Conservation (phyloP, 106 monocot species). For the Ottelia alismoides region DNA sequence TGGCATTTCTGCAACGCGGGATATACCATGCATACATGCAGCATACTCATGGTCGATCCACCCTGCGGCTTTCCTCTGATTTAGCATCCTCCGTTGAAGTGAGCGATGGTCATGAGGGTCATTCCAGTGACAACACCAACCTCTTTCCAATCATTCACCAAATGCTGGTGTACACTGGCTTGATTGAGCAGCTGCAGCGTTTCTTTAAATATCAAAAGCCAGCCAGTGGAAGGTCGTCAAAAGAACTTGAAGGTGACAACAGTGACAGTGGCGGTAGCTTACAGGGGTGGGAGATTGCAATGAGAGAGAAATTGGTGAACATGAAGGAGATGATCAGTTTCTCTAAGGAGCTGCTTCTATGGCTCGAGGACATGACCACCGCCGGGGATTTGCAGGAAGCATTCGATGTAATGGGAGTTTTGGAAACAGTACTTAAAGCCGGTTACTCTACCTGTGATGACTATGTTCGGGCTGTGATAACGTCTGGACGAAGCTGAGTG, state of each 20-base stretch:
- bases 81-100: background rate
- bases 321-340: constrained; percentile 89
- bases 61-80: constrained; percentile 33
- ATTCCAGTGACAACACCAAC: constrained; percentile 20
- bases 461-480: constrained; percentile 57
- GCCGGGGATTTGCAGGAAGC: constrained; percentile 66
- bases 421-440: constrained; percentile 38
- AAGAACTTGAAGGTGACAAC: background rate
- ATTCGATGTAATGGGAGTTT: constrained; percentile 69
- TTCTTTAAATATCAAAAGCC: constrained; percentile 54
- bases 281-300: constrained; percentile 67
- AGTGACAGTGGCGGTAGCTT: constrained; percentile 14
- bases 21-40: constrained; percentile 83
- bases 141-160: constrained; percentile 52
- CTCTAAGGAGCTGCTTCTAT: constrained; percentile 65
- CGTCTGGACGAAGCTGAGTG: constrained; percentile 5
- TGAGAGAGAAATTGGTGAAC: constrained; percentile 78
- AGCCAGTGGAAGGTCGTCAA: background rate
- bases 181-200: constrained; percentile 84
- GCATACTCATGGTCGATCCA: constrained; percentile 44
- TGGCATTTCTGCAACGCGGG: constrained; percentile 63
- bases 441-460: constrained; percentile 59
- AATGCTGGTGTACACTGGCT: constrained; percentile 82
- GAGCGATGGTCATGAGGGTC: constrained; percentile 21
- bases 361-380: constrained; percentile 86